A percentile compares a stretch with the other conserved stretches of the same genome.
These are phyloP conservation scores for Yamadazyma oceani DNA, from an alignment of 1,139 yeast species.

Conservation along the genomic window DNA sequence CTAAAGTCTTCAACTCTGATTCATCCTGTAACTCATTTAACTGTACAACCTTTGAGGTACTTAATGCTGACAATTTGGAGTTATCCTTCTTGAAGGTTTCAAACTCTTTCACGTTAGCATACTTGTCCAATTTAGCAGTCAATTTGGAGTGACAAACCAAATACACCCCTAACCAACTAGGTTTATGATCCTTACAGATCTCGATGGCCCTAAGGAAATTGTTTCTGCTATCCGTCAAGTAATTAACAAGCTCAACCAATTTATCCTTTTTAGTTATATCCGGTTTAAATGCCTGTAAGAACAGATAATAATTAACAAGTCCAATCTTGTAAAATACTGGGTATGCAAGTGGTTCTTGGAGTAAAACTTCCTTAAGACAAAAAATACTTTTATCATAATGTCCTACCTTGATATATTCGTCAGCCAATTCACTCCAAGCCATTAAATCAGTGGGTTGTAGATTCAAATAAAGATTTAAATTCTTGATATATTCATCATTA, in stretches of 20 bases:
- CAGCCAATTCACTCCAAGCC: slow-evolving; percentile 76
- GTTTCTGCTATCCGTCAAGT: slow-evolving; percentile 43
- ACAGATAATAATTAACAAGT: slow-evolving; percentile 23
- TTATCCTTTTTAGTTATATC: slow-evolving; percentile 26
- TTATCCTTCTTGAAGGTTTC: slow-evolving; percentile 23
- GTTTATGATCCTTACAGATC: slow-evolving; percentile 62
- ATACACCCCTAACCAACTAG: slow-evolving; percentile 78
- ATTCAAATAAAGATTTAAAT: slow-evolving; percentile 50
- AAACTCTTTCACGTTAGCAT: slow-evolving; percentile 21
- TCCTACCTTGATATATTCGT: slow-evolving; percentile 58
- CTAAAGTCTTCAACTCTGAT: slow-evolving; percentile 4
- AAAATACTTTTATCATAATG: slow-evolving; percentile 67
- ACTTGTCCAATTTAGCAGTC: slow-evolving; percentile 22
- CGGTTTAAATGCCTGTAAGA: slow-evolving; percentile 20
- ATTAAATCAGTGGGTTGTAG: slow-evolving; percentile 71
- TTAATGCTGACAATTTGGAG: slow-evolving; percentile 21
- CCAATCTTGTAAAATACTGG: slow-evolving; percentile 68
- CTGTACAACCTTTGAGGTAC: slow-evolving; percentile 21
- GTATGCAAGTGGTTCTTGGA: slow-evolving; percentile 72
- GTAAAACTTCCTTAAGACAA: slow-evolving; percentile 66
- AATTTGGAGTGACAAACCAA: slow-evolving; percentile 30
- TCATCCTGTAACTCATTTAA: slow-evolving; percentile 14
- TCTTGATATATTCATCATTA: slow-evolving; percentile 43
- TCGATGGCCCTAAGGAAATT: slow-evolving; percentile 72
- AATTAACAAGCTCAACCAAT: slow-evolving; percentile 22